phyloP scores from a whole-genome alignment of 2,329 filamentous ascomycete genomes.

The Fusarium sp. region DNA sequence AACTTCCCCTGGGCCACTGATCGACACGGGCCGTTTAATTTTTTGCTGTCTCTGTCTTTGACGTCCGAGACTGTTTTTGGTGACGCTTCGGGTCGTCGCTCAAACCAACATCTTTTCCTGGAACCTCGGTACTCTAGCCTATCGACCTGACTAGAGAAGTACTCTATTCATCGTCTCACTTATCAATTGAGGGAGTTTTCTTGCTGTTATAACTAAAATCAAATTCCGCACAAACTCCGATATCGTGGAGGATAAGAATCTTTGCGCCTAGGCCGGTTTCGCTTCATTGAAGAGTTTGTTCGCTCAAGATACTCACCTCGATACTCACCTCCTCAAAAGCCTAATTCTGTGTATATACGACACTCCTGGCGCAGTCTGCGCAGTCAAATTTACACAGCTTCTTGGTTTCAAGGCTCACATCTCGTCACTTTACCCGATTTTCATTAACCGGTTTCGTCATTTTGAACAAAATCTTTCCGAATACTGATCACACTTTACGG shows the following conservation, averaged over 20 bases:
- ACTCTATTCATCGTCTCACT: not conserved
- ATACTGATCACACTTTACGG: constrained; percentile 20
- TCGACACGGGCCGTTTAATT: constrained; percentile 35
- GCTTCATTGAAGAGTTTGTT: constrained; percentile 11
- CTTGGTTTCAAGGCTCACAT: not conserved
- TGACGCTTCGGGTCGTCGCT: constrained; percentile 43
- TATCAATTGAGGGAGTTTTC: not conserved
- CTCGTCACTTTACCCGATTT: constrained; percentile 4
- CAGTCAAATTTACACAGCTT: not conserved
- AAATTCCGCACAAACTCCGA: constrained; percentile 12
- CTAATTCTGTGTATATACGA: not conserved
- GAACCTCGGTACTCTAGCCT: not conserved
- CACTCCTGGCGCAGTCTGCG: not conserved
- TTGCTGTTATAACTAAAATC: not conserved
- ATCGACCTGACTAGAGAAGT: not conserved
- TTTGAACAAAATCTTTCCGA: constrained; percentile 24
- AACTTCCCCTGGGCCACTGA: constrained; percentile 12
- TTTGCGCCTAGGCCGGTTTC: constrained; percentile 29
- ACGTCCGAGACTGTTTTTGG: constrained; percentile 19
- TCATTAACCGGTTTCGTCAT: constrained; percentile 32
- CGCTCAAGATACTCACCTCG: not conserved
- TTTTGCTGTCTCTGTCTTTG: constrained; percentile 2
- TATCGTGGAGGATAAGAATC: constrained; percentile 16
- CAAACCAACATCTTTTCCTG: constrained; percentile 8
- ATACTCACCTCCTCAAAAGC: not conserved